Base-by-base conservation (phyloP, 2,329 filamentous ascomycete genomes). In the Fusarium decemcellulare region DNA sequence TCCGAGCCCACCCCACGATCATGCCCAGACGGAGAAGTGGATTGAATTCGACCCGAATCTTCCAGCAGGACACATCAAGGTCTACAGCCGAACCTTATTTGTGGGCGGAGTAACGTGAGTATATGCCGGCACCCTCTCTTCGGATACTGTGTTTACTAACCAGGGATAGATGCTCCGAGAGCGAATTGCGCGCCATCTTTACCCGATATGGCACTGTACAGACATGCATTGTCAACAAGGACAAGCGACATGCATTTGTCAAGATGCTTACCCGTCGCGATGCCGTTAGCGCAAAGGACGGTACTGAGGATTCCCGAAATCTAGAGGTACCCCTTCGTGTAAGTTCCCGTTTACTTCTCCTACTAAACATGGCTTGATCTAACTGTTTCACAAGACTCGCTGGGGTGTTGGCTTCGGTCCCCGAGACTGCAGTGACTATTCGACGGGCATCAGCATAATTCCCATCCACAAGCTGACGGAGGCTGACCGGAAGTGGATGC, bases 361-460 rank as follows among this genome's bases (percentile, higher is more conserved):
- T 39, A 34, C 8, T n/a, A 9, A 8, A 56, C 42, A 69, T 76
- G 64, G 76, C 67, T 70, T 52, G 27, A 61, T 63, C 72, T 72
- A 54, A 77, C 59, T 43, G 6, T 15, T 46, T 36, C 5, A 23
- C n/a, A 52, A 96, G 90, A 98, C 95, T 42, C 91, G 96, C 70
- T 99, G 96, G 96, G 96, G 96, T 71, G 96, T 99, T 51, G 96
- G 96, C 15, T 99, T 98, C 76, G 96, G 96, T 4, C 96, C 96
- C 47, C 91, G 96, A 76, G 96, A 99, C 79, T 99, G 96, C 85
- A 97, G 94, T 79, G 95, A 99, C 81, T 99, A 99, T 80, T 88
- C 91, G 71, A 96, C 91, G 11, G 96, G 96, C 53, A 87, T 98
- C 80, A 98, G 95, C 79, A 84, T 97, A 58, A 98, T 99, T 68